Conservation (phyloP, 2,329 filamentous ascomycete species). For the Microdochium trichocladiopsis region DNA sequence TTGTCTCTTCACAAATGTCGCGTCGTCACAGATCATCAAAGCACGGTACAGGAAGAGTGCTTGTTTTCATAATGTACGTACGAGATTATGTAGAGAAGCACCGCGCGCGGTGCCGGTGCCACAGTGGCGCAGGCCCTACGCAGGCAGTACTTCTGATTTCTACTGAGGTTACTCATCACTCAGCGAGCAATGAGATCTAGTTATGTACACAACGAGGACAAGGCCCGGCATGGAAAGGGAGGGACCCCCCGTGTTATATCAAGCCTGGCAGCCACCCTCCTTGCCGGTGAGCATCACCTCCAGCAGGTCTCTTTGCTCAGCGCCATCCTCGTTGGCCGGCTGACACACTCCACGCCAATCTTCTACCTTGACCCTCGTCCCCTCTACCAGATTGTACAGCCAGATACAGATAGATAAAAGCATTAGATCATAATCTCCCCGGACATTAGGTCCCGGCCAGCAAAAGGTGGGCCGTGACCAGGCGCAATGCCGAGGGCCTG, state of each 20-base stretch:
- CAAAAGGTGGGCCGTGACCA: conserved; percentile 23
- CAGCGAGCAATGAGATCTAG: neutral
- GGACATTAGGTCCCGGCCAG: conserved; percentile 20
- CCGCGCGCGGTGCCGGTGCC: neutral
- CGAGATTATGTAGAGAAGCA: neutral
- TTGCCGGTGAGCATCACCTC: neutral
- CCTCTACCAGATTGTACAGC: neutral
- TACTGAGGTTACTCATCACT: neutral
- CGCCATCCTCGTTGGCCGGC: neutral
- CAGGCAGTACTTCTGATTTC: no score
- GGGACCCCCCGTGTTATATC: neutral
- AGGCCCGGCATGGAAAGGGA: neutral
- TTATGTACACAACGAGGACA: neutral
- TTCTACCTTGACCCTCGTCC: conserved; percentile 3
- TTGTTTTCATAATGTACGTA: neutral
- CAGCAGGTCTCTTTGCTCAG: neutral
- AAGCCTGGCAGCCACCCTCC: neutral
- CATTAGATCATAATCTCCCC: conserved; percentile 22
- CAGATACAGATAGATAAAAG: conserved; percentile 10
- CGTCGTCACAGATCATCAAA: neutral
- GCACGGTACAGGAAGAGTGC: neutral
- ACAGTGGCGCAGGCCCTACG: neutral
- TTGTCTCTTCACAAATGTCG: neutral
- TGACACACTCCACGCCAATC: neutral
- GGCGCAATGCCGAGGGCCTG: conserved; percentile 14